phyloP scores from a whole-genome alignment of 164 flowering plant species.

The Brasenia schreberi region DNA sequence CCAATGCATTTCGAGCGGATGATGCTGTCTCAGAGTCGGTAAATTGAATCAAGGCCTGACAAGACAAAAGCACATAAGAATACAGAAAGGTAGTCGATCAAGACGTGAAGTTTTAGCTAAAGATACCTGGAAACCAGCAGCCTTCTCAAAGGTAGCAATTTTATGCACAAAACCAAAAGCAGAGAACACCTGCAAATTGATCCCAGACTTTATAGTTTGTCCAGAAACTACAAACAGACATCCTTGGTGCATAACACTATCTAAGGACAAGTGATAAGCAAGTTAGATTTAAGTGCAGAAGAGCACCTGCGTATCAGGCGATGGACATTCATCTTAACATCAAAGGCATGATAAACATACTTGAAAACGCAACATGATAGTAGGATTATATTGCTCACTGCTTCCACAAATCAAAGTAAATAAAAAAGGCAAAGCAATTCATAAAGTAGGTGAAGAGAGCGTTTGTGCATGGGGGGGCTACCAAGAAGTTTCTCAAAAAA shows the following conservation, averaged over 20 bases:
- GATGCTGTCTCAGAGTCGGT: conserved; percentile 67
- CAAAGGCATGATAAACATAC: conserved; percentile 1
- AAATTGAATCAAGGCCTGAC: conserved; percentile 78
- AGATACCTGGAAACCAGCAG: conserved; percentile 93
- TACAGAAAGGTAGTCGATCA: neutral
- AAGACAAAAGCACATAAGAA: conserved; percentile 3
- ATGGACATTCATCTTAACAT: conserved; percentile 1
- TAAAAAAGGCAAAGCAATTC: neutral
- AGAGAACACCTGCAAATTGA: conserved; percentile 80
- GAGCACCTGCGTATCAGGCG: conserved; percentile 1
- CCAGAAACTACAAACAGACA: neutral
- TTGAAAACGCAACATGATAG: neutral
- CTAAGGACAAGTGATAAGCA: neutral
- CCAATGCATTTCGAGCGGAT: conserved; percentile 68
- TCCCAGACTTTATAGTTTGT: neutral
- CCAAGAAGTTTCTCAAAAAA: neutral
- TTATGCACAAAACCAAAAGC: conserved; percentile 97
- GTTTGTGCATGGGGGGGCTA: too few relatives aligned
- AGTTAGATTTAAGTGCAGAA: conserved; percentile 1
- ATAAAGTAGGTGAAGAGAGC: neutral
- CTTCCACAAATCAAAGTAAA: conserved; percentile 1
- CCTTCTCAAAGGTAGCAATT: conserved; percentile 96
- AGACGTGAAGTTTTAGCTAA: neutral
- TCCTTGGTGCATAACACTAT: neutral
- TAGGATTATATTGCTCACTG: conserved; percentile 1